Percentiles rank a stretch among this genome's conserved stretches.
Evolutionary conservation across 2,329 filamentous ascomycete species (phyloP).

Genomic region (Diaporthe sp.): DNA sequence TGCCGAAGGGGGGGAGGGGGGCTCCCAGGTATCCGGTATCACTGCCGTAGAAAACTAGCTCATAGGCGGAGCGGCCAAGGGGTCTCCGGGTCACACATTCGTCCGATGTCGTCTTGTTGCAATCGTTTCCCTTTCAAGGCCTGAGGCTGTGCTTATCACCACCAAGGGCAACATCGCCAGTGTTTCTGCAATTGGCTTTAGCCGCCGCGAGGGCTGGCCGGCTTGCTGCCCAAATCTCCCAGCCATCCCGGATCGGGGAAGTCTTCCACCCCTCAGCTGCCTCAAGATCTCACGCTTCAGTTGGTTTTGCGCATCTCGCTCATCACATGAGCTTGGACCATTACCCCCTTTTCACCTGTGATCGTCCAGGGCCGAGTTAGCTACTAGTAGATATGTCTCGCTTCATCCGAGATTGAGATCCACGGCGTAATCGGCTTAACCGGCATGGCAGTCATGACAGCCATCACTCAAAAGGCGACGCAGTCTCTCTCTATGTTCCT

Average conservation of each 20-base stretch:
- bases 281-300: not conserved
- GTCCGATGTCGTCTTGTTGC: slow-evolving; percentile 6
- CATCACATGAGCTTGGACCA: slow-evolving; percentile 25
- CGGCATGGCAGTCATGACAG: not conserved
- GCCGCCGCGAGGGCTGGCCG: not conserved
- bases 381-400: slow-evolving; percentile 7
- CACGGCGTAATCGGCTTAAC: slow-evolving; percentile 2
- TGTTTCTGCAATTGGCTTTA: slow-evolving; percentile 17
- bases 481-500: not conserved
- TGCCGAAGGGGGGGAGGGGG: not conserved
- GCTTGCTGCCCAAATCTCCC: slow-evolving; percentile 8
- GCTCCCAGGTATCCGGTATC: not conserved
- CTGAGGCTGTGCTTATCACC: slow-evolving; percentile 25
- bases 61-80: slow-evolving; percentile 23
- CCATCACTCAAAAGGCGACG: slow-evolving; percentile 13
- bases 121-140: slow-evolving; percentile 10
- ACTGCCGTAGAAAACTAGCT: slow-evolving; percentile 19
- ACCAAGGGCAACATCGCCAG: slow-evolving; percentile 10
- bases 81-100: slow-evolving; percentile 26
- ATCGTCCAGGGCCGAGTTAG: not conserved
- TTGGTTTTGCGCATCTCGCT: not conserved
- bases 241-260: slow-evolving; percentile 21
- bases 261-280: slow-evolving; percentile 6
- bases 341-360: not conserved
- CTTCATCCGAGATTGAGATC: slow-evolving; percentile 24